These are phyloP conservation scores for Kregervanrija pseudodelftensis DNA, from an alignment of 805 yeast genomes.

Conservation along the genomic window DNA sequence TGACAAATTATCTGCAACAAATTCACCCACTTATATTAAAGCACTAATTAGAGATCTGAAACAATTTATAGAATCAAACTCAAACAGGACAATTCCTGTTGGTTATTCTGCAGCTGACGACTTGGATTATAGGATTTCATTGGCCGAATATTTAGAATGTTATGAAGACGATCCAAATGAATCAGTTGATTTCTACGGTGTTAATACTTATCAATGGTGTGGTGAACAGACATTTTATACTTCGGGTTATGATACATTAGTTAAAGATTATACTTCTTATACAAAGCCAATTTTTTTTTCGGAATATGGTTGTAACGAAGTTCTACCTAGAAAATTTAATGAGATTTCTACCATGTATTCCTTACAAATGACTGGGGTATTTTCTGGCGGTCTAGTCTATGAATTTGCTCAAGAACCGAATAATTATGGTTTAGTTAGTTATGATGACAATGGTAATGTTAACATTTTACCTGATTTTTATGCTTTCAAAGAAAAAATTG, in stretches of 20 bases:
- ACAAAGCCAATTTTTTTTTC: slow-evolving; percentile 80
- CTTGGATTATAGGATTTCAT: slow-evolving; percentile 61
- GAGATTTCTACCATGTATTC: slow-evolving; percentile 70
- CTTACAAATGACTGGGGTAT: slow-evolving; percentile 61
- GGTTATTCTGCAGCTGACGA: slow-evolving; percentile 98
- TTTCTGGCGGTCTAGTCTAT: slow-evolving; percentile 81
- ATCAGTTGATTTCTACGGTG: slow-evolving; percentile 74
- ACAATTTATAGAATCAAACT: slow-evolving; percentile 49
- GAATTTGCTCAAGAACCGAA: slow-evolving; percentile 76
- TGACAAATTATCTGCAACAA: slow-evolving; percentile 61
- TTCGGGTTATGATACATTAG: slow-evolving; percentile 68
- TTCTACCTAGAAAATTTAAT: slow-evolving; percentile 69
- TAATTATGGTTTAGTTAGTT: slow-evolving; percentile 67
- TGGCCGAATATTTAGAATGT: slow-evolving; percentile 78
- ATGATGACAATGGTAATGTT: slow-evolving; percentile 35
- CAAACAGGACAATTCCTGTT: slow-evolving; percentile 69
- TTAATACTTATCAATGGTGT: slow-evolving; percentile 79
- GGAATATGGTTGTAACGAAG: slow-evolving; percentile 87
- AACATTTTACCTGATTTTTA: slow-evolving; percentile 37
- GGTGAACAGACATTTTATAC: slow-evolving; percentile 78
- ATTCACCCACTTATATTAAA: slow-evolving; percentile 70
- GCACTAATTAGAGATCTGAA: slow-evolving; percentile 80
- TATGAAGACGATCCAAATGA: slow-evolving; percentile 43
- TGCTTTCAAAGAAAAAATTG: slow-evolving; percentile 37
- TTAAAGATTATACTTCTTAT: slow-evolving; percentile 60